These are phyloP conservation scores for Pittosporum tobira DNA, from an alignment of 129 eudicot genomes.

Conservation along the genomic window DNA sequence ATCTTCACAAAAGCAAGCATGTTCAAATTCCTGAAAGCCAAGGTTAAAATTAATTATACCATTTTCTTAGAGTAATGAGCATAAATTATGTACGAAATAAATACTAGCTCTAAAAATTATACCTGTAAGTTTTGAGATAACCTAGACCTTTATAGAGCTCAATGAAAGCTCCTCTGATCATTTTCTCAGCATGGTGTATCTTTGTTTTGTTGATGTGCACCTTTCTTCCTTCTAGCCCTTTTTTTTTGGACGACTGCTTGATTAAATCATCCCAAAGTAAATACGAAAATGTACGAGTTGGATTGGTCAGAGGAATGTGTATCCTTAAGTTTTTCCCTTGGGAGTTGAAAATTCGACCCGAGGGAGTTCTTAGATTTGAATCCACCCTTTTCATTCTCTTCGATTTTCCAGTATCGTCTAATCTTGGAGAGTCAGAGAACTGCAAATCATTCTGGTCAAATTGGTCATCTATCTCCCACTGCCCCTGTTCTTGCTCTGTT, in stretches of 20 bases:
- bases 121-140: conserved; percentile 95
- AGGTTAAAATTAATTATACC: neutral
- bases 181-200: conserved; percentile 87
- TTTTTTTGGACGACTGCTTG: conserved; percentile 68
- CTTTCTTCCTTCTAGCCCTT: conserved; percentile 42
- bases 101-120: conserved; percentile 10
- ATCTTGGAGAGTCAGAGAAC: conserved; percentile 22
- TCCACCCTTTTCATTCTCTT: conserved; percentile 30
- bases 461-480: conserved; percentile 28
- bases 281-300: conserved; percentile 77
- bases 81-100: neutral
- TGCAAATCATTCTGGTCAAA: conserved; percentile 18
- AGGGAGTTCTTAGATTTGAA: conserved; percentile 28
- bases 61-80: neutral
- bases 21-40: conserved; percentile 75
- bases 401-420: conserved; percentile 31
- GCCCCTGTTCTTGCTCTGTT: conserved; percentile 50
- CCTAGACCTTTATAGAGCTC: conserved; percentile 93
- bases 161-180: conserved; percentile 84
- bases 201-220: conserved; percentile 67
- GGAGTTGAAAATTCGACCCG: conserved; percentile 34
- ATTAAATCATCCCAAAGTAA: conserved; percentile 81
- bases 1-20: conserved; percentile 96
- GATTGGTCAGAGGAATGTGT: conserved; percentile 83
- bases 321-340: conserved; percentile 67